A percentile compares a stretch with the other conserved stretches of the same genome.
Conservation (phyloP, 305 asterid genomes). For the Galium porrigens region DNA sequence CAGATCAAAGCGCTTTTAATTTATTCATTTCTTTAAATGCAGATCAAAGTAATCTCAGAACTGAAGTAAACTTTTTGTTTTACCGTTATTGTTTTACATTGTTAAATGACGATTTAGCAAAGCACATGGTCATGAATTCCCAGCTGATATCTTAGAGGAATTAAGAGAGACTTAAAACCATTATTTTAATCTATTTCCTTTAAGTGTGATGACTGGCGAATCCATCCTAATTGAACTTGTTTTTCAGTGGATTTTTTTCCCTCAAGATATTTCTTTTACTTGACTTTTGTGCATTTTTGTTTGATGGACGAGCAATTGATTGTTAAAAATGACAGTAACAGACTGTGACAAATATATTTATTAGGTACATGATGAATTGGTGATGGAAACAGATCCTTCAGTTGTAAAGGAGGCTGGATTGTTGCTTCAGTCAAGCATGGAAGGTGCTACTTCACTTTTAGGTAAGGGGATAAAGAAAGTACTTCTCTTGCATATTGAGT, state of each 20-base stretch:
- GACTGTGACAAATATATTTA: not conserved
- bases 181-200: not conserved
- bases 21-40: not conserved
- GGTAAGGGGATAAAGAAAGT: conserved; percentile 34
- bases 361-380: conserved; percentile 90
- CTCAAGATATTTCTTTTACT: not conserved
- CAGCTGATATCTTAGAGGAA: not conserved
- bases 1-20: not conserved
- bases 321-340: not conserved
- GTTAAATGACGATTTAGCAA: not conserved
- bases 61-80: not conserved
- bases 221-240: not conserved
- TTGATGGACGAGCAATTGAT: not conserved
- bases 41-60: not conserved
- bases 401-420: conserved; percentile 68
- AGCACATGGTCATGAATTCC: not conserved
- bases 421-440: conserved; percentile 72
- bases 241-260: not conserved
- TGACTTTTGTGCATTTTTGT: not conserved
- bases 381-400: conserved; percentile 67
- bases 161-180: not conserved
- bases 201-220: not conserved
- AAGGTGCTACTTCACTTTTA: conserved; percentile 63
- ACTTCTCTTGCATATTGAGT: not conserved
- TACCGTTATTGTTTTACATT: not conserved